Conservation (phyloP, 1,139 yeast species). For the Yamadazyma sp. region DNA sequence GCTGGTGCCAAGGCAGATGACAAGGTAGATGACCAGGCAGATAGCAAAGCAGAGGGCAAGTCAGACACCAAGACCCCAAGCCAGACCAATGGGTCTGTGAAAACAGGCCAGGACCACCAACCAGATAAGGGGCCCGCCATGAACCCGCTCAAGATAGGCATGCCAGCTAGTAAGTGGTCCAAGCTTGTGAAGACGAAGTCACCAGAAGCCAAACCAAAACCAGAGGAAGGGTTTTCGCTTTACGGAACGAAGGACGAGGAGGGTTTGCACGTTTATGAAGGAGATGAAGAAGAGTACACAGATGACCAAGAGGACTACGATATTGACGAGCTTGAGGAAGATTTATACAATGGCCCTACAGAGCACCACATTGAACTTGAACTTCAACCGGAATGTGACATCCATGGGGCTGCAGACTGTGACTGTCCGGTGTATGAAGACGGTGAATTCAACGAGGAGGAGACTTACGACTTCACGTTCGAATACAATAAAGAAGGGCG, state of each 20-base stretch:
- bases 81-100: too few relatives aligned
- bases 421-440: constrained; percentile 29
- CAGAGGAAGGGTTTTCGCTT: constrained; percentile 33
- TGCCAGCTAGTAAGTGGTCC: not conserved
- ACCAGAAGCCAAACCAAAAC: not conserved
- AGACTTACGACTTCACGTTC: constrained; percentile 46
- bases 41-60: too few relatives aligned
- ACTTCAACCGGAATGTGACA: constrained; percentile 33
- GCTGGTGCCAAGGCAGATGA: not conserved
- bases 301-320: constrained; percentile 39
- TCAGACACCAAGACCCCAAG: too few relatives aligned
- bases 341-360: constrained; percentile 26
- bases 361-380: constrained; percentile 47
- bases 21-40: too few relatives aligned
- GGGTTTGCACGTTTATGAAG: constrained; percentile 29
- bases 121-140: too few relatives aligned
- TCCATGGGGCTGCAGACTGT: constrained; percentile 32
- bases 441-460: constrained; percentile 26
- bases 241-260: constrained; percentile 45
- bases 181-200: not conserved
- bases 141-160: too few relatives aligned
- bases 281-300: constrained; percentile 11
- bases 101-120: too few relatives aligned
- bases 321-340: constrained; percentile 33
- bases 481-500: constrained; percentile 46